Evolutionary conservation across 2,329 filamentous ascomycete species (phyloP), one percentile per base, ranked within the genome.

Genomic region (Scedosporium apiospermum): DNA sequence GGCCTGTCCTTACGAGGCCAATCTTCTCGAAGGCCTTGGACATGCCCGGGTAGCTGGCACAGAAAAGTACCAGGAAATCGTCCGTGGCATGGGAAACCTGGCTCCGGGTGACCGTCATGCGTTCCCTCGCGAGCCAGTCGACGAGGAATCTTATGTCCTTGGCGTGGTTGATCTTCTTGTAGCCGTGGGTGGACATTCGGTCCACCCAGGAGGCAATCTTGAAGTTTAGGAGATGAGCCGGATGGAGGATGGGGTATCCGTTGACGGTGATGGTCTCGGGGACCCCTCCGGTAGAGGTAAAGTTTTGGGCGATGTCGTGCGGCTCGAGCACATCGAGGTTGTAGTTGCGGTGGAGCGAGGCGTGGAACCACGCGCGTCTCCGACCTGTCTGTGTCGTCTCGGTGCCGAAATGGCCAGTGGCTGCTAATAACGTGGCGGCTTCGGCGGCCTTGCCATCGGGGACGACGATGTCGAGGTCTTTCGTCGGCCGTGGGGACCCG

Each of bases 401-500:
- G 9, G 49, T 57, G 21, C 60, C 60, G 34, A 61, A 61, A 10
- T 34, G n/a, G 49, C 60, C 60, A 3, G 34, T 51, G 34, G 60
- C 60, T 3, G 60, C 60, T 9, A 61, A 41, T 23, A 61, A 41
- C 10, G 46, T 23, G 10, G 49, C 60, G 14, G 49, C 60, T 38
- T 61, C 60, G 18, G 49, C 49, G 3, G 27, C 60, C n/a, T 27
- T 27, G 21, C 61, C 61, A 23, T 62, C 55, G 14, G 61, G 61
- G 6, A 62, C 61, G 21, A 62, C 61, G 26, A 62, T 58, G 12
- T 62, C 61, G 18, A 62, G 16, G 53, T 62, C 61, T 53, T 57
- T 62, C 18, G 61, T 62, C 9, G 53, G 53, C 16, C 61, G 53
- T 3, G 51, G 26, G 18, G 61, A 62, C n/a, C 61, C 61, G 21